Percentiles rank a stretch among this genome's conserved stretches.
phyloP scores from a whole-genome alignment of 176 grass and related monocot species.

The bread wheat (Triticum aestivum) region DNA sequence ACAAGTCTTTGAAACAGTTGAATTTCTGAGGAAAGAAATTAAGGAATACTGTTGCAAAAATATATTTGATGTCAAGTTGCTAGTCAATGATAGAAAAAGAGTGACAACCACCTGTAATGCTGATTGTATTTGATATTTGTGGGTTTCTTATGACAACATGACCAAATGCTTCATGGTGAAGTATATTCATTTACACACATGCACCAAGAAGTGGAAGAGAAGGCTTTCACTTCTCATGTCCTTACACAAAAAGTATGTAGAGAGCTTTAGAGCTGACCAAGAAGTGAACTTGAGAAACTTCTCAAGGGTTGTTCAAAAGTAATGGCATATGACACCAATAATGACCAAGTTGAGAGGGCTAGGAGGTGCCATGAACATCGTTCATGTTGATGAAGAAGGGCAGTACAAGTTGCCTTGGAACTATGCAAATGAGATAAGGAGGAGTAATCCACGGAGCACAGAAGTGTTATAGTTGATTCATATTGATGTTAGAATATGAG shows the following conservation, averaged over 20 bases:
- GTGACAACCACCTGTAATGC: not conserved
- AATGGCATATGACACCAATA: not conserved
- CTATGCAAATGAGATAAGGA: not conserved
- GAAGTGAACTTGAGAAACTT: not conserved
- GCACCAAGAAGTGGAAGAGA: not conserved
- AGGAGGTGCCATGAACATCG: not conserved
- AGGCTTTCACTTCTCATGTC: not conserved
- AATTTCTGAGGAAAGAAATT: not conserved
- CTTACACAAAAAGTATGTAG: not conserved
- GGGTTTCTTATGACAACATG: not conserved
- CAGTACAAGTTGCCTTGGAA: not conserved
- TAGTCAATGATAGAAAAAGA: not conserved
- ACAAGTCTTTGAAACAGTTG: not conserved
- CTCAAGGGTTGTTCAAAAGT: not conserved
- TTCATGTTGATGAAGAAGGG: not conserved
- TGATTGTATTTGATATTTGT: not conserved
- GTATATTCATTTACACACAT: not conserved
- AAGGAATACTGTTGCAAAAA: not conserved
- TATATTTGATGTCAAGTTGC: not conserved
- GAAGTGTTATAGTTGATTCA: too few relatives aligned
- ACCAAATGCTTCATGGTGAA: not conserved
- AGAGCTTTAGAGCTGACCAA: not conserved
- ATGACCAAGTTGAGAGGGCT: not conserved
- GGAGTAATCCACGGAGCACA: not conserved
- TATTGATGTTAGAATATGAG: too few relatives aligned